phyloP scores from a whole-genome alignment of 768 basidiomycete genomes.

The Hygrophoropsis aurantiaca region DNA sequence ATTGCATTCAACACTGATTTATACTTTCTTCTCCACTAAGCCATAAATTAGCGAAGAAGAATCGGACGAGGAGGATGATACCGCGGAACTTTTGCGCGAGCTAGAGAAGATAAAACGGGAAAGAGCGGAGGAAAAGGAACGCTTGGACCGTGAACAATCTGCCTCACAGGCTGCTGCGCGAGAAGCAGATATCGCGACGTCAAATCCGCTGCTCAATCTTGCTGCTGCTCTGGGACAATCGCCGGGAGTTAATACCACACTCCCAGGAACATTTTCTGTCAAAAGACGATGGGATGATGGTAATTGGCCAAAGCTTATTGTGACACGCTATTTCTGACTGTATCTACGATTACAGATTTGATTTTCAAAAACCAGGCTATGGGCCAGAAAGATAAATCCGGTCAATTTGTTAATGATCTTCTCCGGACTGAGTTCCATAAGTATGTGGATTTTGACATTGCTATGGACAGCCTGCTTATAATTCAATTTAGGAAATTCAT shows the following conservation, averaged over 20 bases:
- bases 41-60: constrained; percentile 44
- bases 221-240: constrained; percentile 85
- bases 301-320: constrained; percentile 31
- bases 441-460: constrained; percentile 43
- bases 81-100: constrained; percentile 90
- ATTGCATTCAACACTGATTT: not conserved
- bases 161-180: constrained; percentile 58
- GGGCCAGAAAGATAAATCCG: constrained; percentile 57
- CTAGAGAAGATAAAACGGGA: constrained; percentile 99
- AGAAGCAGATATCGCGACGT: constrained; percentile 82
- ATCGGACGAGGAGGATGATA: constrained; percentile 81
- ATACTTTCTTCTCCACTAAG: not conserved
- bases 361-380: constrained; percentile 99
- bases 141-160: constrained; percentile 75
- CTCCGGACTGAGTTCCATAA: constrained; percentile 93
- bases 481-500: constrained; percentile 73
- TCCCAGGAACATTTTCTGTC: constrained; percentile 84
- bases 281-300: constrained; percentile 96
- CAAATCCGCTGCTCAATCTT: constrained; percentile 87
- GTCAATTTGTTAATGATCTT: constrained; percentile 94
- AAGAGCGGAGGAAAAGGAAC: constrained; percentile 88
- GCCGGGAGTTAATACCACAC: constrained; percentile 70
- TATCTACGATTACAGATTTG: constrained; percentile 55
- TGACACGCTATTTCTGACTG: not conserved
- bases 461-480: not conserved